These are phyloP conservation scores for Rubia tinctorum DNA, from an alignment of 305 asterid genomes.

Conservation along the genomic window DNA sequence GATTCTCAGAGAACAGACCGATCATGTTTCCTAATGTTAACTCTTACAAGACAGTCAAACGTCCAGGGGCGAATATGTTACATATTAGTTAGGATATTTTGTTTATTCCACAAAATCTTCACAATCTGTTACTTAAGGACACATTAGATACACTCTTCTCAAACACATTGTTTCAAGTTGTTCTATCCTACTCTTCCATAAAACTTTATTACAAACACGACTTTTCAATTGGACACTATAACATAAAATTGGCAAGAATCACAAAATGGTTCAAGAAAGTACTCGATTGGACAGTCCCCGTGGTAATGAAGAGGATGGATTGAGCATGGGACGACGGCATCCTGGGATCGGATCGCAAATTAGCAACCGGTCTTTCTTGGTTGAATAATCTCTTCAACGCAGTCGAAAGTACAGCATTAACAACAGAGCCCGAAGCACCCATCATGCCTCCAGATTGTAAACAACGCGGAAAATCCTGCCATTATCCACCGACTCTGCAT, in stretches of 20 bases:
- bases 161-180: background rate
- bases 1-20: background rate
- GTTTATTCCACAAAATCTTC: too few species aligned
- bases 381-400: conserved; percentile 53
- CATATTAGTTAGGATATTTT: too few species aligned
- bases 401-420: conserved; percentile 43
- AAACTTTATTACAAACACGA: too few species aligned
- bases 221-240: too few species aligned
- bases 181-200: background rate
- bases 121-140: too few species aligned
- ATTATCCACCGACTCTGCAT: conserved; percentile 79
- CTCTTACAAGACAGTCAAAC: background rate
- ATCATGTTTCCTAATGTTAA: background rate
- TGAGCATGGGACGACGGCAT: conserved; percentile 97
- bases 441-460: conserved; percentile 70
- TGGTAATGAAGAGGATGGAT: conserved; percentile 45
- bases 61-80: too few species aligned
- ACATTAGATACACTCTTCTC: too few species aligned
- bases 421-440: conserved; percentile 57
- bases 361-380: conserved; percentile 71
- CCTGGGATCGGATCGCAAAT: conserved; percentile 77
- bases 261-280: conserved; percentile 17
- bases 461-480: conserved; percentile 30
- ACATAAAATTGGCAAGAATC: background rate
- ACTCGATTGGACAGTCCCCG: conserved; percentile 46